phyloP scores from a whole-genome alignment of 2,329 filamentous ascomycete species.

The Ceratocystis colombiana region DNA sequence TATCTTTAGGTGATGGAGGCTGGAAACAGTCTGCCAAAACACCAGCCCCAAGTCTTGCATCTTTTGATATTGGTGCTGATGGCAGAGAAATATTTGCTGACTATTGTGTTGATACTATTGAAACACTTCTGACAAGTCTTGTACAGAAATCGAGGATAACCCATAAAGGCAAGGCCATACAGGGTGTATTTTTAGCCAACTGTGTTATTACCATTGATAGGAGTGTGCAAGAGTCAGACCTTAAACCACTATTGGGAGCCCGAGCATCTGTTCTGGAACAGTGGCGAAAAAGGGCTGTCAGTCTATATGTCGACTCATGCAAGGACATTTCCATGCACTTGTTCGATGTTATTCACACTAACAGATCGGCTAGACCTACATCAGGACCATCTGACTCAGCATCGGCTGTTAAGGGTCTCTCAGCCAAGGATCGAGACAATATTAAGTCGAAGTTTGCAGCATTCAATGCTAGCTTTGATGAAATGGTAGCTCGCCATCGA shows the following conservation, averaged over 20 bases:
- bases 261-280: constrained; percentile 60
- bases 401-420: constrained; percentile 71
- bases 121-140: constrained; percentile 63
- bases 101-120: constrained; percentile 82
- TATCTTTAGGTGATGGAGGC: constrained; percentile 83
- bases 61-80: constrained; percentile 82
- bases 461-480: constrained; percentile 87
- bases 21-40: constrained; percentile 56
- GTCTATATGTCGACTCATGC: constrained; percentile 76
- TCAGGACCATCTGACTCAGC: constrained; percentile 71
- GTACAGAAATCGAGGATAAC: constrained; percentile 63
- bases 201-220: constrained; percentile 74
- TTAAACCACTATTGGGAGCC: constrained; percentile 59
- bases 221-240: constrained; percentile 70
- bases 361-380: constrained; percentile 58
- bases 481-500: constrained; percentile 74
- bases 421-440: constrained; percentile 84
- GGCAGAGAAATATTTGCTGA: constrained; percentile 79
- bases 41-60: constrained; percentile 55
- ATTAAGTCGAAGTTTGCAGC: constrained; percentile 93
- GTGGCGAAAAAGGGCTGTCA: constrained; percentile 79
- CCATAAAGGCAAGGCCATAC: constrained; percentile 65
- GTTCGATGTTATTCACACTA: constrained; percentile 87
- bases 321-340: constrained; percentile 76
- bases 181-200: constrained; percentile 87